phyloP scores from a whole-genome alignment of 1,284 basidiomycete genomes.

The Pisolithus thermaeus region DNA sequence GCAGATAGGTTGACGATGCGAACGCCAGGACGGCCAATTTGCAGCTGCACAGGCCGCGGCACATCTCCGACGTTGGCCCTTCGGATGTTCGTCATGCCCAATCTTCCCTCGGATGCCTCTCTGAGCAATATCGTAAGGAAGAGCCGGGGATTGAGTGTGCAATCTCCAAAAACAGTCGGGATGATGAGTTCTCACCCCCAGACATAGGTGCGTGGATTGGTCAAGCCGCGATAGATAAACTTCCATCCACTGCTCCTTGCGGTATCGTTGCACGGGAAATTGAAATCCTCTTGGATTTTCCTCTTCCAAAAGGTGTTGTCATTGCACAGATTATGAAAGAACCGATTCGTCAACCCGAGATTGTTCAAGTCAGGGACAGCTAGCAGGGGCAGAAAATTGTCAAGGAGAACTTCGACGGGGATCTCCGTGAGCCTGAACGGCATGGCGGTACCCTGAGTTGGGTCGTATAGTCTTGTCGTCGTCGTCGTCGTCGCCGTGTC shows the following conservation, averaged over 20 bases:
- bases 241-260: constrained; percentile 74
- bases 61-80: constrained; percentile 36
- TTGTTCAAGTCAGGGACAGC: constrained; percentile 52
- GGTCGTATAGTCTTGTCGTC: neutral
- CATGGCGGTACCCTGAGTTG: constrained; percentile 18
- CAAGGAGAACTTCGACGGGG: constrained; percentile 69
- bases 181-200: constrained; percentile 61
- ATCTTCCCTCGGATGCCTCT: constrained; percentile 49
- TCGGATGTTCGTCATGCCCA: constrained; percentile 46
- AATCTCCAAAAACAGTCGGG: neutral
- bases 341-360: constrained; percentile 53
- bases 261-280: constrained; percentile 63
- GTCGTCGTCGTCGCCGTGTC: neutral
- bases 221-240: constrained; percentile 70
- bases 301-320: constrained; percentile 80
- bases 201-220: constrained; percentile 56
- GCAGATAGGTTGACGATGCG: constrained; percentile 73
- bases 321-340: constrained; percentile 52
- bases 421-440: constrained; percentile 39
- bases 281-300: constrained; percentile 69
- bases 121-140: constrained; percentile 32
- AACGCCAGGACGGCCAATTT: constrained; percentile 40
- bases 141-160: constrained; percentile 2
- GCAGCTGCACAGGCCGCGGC: constrained; percentile 57
- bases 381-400: constrained; percentile 62